A percentile compares a stretch with the other conserved stretches of the same genome.
phyloP scores from a whole-genome alignment of 495 filamentous ascomycete genomes.

The Rhizodiscina lignyota region DNA sequence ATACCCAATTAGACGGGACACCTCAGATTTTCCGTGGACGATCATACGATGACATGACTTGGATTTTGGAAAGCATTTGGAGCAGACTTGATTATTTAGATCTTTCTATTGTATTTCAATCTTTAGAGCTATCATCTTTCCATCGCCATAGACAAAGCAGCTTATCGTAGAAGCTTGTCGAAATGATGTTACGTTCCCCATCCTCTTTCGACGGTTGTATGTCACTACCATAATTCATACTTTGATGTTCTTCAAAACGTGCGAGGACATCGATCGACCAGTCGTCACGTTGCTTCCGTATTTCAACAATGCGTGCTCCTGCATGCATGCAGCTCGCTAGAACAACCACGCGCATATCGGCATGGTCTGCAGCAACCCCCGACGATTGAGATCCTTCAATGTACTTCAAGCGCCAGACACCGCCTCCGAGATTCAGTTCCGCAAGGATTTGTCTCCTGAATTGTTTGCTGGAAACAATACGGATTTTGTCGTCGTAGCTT shows the following conservation, averaged over 20 bases:
- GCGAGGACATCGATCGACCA: conserved; percentile 53
- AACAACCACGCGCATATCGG: conserved; percentile 31
- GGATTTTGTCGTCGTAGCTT: conserved; percentile 77
- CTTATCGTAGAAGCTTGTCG: conserved; percentile 83
- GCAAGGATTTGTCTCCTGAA: conserved; percentile 30
- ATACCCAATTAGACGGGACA: too few relatives aligned
- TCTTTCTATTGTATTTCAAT: too few relatives aligned
- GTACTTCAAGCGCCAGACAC: conserved; percentile 76
- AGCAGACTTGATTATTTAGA: too few relatives aligned
- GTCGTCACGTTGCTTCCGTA: conserved; percentile 1
- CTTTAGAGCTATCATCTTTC: too few relatives aligned
- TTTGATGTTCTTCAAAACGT: conserved; percentile 72
- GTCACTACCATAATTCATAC: conserved; percentile 91
- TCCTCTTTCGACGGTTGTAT: conserved; percentile 29
- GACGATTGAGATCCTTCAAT: conserved; percentile 15
- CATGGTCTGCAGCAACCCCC: conserved; percentile 5
- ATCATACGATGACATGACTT: too few relatives aligned
- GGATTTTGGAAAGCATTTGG: too few relatives aligned
- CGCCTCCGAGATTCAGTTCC: conserved; percentile 58
- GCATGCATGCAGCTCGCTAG: conserved; percentile 92
- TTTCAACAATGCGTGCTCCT: conserved; percentile 47
- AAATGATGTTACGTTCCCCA: conserved; percentile 30
- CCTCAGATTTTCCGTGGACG: too few relatives aligned
- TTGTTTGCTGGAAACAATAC: conserved; percentile 33
- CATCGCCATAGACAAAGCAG: conserved; percentile 64